A percentile compares a stretch with the other conserved stretches of the same genome.
These are phyloP conservation scores for Fomes fomentarius DNA, from an alignment of 1,284 basidiomycete species.

Conservation along the genomic window DNA sequence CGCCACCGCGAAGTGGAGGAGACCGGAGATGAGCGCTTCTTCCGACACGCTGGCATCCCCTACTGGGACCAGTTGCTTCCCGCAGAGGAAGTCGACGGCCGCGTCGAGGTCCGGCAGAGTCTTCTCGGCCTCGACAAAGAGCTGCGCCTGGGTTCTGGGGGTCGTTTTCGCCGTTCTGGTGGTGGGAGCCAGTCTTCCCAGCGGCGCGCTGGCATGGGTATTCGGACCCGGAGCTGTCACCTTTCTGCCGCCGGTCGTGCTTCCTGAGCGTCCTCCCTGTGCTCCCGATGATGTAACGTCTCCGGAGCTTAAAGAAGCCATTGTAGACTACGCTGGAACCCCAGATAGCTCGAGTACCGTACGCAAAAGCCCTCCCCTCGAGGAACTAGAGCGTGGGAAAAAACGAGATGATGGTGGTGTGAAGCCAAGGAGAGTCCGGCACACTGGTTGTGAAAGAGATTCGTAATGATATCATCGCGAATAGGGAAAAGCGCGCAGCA, in stretches of 20 bases:
- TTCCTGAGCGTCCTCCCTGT: neutral
- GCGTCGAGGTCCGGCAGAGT: neutral
- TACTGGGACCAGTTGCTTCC: conserved; percentile 1
- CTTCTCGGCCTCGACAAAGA: too few species aligned
- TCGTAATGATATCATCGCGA: neutral
- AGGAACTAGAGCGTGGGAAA: conserved; percentile 9
- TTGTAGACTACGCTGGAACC: too few species aligned
- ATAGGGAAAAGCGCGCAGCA: conserved; percentile 41
- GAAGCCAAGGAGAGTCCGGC: conserved; percentile 3
- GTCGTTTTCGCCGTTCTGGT: too few species aligned
- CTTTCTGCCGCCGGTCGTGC: too few species aligned
- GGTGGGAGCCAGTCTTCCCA: too few species aligned
- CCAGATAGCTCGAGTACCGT: neutral
- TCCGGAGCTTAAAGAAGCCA: too few species aligned
- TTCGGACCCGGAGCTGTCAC: too few species aligned
- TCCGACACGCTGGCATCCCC: neutral
- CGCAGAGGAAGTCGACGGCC: neutral
- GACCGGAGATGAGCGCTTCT: conserved; percentile 1
- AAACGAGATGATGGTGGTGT: conserved; percentile 4
- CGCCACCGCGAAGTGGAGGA: neutral
- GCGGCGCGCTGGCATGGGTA: neutral
- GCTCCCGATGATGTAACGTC: neutral
- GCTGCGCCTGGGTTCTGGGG: too few species aligned
- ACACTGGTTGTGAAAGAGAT: conserved; percentile 4
- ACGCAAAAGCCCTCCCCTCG: conserved; percentile 1